Evolutionary conservation across 2,329 filamentous ascomycete species (phyloP).

Genomic region (Exophiala bonariae): DNA sequence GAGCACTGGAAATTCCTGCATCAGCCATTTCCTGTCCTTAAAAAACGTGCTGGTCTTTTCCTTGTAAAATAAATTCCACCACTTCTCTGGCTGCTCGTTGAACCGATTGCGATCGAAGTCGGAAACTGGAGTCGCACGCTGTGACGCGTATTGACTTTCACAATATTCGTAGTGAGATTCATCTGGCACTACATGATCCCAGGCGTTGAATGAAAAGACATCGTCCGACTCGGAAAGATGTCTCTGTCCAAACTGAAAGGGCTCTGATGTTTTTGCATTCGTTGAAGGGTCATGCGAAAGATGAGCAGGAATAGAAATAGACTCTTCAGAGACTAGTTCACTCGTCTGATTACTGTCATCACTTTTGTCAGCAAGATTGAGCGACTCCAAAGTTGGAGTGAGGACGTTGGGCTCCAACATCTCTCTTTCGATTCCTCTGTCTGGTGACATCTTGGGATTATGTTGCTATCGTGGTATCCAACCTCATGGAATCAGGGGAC

Average conservation of each 20-base stretch:
- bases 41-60: constrained; percentile 98
- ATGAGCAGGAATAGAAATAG: constrained; percentile 51
- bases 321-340: neutral
- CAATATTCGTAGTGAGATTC: constrained; percentile 83
- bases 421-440: constrained; percentile 18
- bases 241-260: constrained; percentile 93
- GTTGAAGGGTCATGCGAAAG: constrained; percentile 71
- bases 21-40: constrained; percentile 96
- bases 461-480: too few species aligned
- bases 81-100: constrained; percentile 86
- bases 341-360: neutral
- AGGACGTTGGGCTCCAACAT: neutral
- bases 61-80: constrained; percentile 98
- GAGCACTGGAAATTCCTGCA: constrained; percentile 93
- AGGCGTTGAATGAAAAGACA: constrained; percentile 96
- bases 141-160: constrained; percentile 78
- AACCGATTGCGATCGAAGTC: constrained; percentile 92
- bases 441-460: constrained; percentile 21
- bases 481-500: too few species aligned
- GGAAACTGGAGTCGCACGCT: constrained; percentile 81
- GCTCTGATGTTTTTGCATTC: constrained; percentile 84
- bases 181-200: constrained; percentile 97
- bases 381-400: neutral
- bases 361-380: neutral
- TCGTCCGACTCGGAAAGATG: constrained; percentile 72